phyloP scores from a whole-genome alignment of 805 yeast species.

The Saccharomycopsis lassenensis region DNA sequence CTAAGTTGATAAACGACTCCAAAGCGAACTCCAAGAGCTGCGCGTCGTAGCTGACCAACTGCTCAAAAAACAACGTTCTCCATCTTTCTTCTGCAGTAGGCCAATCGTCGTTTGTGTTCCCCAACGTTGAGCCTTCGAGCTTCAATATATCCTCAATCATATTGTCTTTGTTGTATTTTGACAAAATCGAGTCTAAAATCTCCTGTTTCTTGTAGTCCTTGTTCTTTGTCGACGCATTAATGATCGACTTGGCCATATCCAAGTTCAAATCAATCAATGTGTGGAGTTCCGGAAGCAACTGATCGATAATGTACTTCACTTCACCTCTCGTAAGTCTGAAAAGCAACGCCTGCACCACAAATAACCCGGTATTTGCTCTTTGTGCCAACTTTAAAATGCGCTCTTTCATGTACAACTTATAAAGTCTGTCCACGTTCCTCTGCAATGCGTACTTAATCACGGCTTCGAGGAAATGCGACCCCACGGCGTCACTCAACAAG shows the following conservation, averaged over 20 bases:
- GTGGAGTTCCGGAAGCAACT: constrained; percentile 55
- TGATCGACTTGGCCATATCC: constrained; percentile 55
- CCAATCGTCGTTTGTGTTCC: constrained; percentile 80
- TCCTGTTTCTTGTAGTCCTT: constrained; percentile 50
- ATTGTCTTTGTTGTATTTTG: constrained; percentile 27
- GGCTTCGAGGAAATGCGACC: constrained; percentile 81
- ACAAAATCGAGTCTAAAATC: constrained; percentile 39
- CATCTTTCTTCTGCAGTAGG: constrained; percentile 86
- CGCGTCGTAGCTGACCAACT: constrained; percentile 57
- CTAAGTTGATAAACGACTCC: constrained; percentile 46
- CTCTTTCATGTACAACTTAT: constrained; percentile 58
- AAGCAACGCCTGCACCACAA: constrained; percentile 62
- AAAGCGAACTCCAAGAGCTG: constrained; percentile 46
- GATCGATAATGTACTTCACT: constrained; percentile 50
- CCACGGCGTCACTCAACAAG: constrained; percentile 78
- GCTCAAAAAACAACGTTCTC: constrained; percentile 63
- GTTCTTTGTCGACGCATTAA: constrained; percentile 52
- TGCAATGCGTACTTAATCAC: constrained; percentile 54
- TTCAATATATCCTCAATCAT: constrained; percentile 54
- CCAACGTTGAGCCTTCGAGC: constrained; percentile 60
- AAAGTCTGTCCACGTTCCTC: constrained; percentile 62
- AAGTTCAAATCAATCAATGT: constrained; percentile 53
- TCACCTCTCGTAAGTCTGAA: constrained; percentile 52
- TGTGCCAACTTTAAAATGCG: constrained; percentile 63
- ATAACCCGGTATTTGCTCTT: constrained; percentile 78